Conservation (phyloP, 768 basidiomycete genomes). For the Austroboletus eburneus region DNA sequence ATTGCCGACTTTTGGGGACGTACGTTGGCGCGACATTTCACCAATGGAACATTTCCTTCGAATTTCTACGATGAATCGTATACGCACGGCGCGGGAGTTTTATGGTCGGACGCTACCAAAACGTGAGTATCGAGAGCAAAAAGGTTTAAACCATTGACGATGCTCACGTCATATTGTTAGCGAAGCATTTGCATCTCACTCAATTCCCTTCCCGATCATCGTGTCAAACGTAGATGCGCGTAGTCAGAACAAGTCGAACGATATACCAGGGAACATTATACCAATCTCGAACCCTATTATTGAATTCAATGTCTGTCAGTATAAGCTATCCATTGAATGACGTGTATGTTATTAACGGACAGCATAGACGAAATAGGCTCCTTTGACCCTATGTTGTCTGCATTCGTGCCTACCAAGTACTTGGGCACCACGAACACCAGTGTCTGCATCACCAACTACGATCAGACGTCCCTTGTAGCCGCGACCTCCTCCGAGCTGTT, state of each 20-base stretch:
- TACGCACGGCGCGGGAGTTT: constrained; percentile 32
- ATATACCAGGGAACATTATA: constrained; percentile 17
- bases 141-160: neutral
- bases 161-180: constrained; percentile 16
- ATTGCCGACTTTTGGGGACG: constrained; percentile 28
- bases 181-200: constrained; percentile 29
- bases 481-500: constrained; percentile 40
- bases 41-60: constrained; percentile 32
- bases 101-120: constrained; percentile 32
- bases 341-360: neutral
- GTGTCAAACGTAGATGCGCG: constrained; percentile 25
- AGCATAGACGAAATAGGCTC: constrained; percentile 38
- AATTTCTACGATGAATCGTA: constrained; percentile 29
- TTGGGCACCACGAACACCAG: constrained; percentile 37
- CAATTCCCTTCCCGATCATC: constrained; percentile 40
- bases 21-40: constrained; percentile 35
- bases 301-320: constrained; percentile 36
- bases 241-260: constrained; percentile 22
- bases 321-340: neutral
- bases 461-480: constrained; percentile 33
- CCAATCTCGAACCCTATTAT: constrained; percentile 32
- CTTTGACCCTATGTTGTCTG: constrained; percentile 40
- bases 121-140: constrained; percentile 24
- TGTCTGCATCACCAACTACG: constrained; percentile 33
- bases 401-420: constrained; percentile 43